A percentile compares a stretch with the other conserved stretches of the same genome.
phyloP scores from a whole-genome alignment of 441 rosid species.

The Macaranga tanarius region DNA sequence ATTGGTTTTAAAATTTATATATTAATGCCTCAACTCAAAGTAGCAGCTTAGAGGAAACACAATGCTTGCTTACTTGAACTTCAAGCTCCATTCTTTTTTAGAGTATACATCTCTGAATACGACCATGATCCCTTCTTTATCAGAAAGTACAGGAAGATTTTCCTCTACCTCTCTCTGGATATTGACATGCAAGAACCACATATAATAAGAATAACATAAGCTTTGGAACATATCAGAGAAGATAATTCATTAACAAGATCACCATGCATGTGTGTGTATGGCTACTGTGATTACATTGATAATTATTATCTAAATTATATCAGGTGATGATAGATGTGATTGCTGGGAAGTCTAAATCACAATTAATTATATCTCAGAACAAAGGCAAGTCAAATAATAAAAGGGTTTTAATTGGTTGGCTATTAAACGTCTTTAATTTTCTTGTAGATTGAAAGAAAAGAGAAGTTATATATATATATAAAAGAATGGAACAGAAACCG shows the following conservation, averaged over 20 bases:
- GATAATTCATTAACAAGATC: background rate
- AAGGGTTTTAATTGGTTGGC: conserved; percentile 26
- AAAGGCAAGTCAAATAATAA: conserved; percentile 26
- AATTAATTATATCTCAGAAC: conserved; percentile 18
- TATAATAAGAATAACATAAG: background rate
- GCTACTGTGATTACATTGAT: too few species aligned
- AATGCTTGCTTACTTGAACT: conserved; percentile 55
- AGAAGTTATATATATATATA: too few species aligned
- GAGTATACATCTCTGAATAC: conserved; percentile 48
- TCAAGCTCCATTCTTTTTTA: conserved; percentile 49
- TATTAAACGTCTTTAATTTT: conserved; percentile 23
- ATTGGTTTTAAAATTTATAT: too few species aligned
- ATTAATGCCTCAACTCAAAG: too few species aligned
- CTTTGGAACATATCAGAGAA: background rate
- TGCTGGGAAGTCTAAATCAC: conserved; percentile 29
- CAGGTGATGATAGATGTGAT: conserved; percentile 12
- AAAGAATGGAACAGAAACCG: conserved; percentile 17
- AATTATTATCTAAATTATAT: background rate
- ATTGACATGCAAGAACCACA: conserved; percentile 18
- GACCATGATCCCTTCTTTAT: conserved; percentile 59
- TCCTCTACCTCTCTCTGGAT: conserved; percentile 66
- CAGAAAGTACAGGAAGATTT: conserved; percentile 59
- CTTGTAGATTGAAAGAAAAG: background rate
- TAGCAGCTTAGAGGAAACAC: background rate
- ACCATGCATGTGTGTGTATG: too few species aligned